Base-by-base conservation (phyloP, 2,329 filamentous ascomycete genomes). In the Alternaria novae-zelandiae region DNA sequence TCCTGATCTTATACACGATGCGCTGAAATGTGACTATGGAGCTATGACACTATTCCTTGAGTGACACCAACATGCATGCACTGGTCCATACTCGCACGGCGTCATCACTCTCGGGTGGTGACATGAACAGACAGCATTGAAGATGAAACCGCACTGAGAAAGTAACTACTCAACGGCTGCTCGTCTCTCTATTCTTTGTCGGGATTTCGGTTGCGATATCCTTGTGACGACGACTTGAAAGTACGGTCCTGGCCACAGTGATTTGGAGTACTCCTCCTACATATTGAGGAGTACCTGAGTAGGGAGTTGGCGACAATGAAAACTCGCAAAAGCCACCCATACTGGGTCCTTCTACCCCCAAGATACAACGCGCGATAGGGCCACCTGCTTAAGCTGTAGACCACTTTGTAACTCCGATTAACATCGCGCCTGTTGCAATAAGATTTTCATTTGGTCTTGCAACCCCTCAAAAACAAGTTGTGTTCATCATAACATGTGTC, bases 11-110 rank as follows among this genome's bases (percentile, higher is more conserved):
- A n/a, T 20, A 36, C 20, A 21, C 4, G 21, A 25, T 54, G 21
- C 11, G 32, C 13, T 20, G 23, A n/a, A 23, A 23, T 23, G 13
- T 54, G 51, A 44, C 11, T 36, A 13, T 10, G 13, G 9, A 47
- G 44, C 44, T 47, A 36, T 36, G 28, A 44, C 23, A 13, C 15
- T 26, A 15, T 53, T 53, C 36, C 28, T 53, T 6, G 49, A 6
- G 13, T 53, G 30, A 53, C 23, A 9, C 36, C 25, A 60, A 60
- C 13, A 47, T 60, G 57, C 57, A 53, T 60, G 57, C 57, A 53
- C n/a, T 30, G 51, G 32, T 28, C 57, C 46, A 26, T 17, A 30
- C 30, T 41, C 28, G 54, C 49, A 54, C 41, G 41, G 12, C 26
- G 21, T 47, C 28, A 11, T 47, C n/a, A 28, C 21, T 21, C 26